Evolutionary conservation across 1,284 basidiomycete genomes (phyloP), one percentile per base, ranked within the genome.

Genomic region (Cutaneotrichosporon cyanovorans): DNA sequence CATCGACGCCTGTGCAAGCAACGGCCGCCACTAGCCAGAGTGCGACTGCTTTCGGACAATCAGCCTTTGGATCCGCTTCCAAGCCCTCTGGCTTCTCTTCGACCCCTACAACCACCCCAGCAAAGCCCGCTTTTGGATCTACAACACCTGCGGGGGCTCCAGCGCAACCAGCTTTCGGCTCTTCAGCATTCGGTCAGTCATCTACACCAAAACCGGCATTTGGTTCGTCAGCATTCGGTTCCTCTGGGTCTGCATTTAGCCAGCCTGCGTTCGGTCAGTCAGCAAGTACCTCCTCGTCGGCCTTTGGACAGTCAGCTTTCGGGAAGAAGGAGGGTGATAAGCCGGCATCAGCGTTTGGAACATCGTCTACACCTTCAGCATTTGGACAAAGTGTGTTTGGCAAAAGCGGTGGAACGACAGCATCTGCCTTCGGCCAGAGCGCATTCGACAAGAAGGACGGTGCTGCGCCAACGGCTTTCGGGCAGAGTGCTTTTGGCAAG

Each of bases 31-130:
- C 39, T 39, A 58, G 59, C 15, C 37, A 48, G 36, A n/a, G n/a
- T n/a, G n/a, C n/a, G n/a, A n/a, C n/a, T n/a, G n/a, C 53, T 2
- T 61, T 62, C 40, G 61, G 58, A 37, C 28, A 32, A 31, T 12
- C 32, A 34, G 16, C 25, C 7, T 28, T 28, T 28, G 18, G 18
- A 4, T 33, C 46, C 5, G 9, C 40, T 18, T 15, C 38, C 18
- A 16, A 31, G 18, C 33, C 32, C 16, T 22, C 43, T 28, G 36
- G n/a, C 11, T 45, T 45, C 20, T 23, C 34, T 16, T 33, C 32
- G 31, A 25, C n/a, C 19, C 21, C 43, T 14, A 21, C 34, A 16
- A 22, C 56, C 31, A 42, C 18, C 7, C 42, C 19, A 25, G 41
- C 18, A 50, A 56, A 43, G 18, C 56, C 62, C 18, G 51, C 58